A percentile compares a stretch with the other conserved stretches of the same genome.
Conservation (phyloP, 352 stramenopile species). For the Plasmopara muralis region DNA sequence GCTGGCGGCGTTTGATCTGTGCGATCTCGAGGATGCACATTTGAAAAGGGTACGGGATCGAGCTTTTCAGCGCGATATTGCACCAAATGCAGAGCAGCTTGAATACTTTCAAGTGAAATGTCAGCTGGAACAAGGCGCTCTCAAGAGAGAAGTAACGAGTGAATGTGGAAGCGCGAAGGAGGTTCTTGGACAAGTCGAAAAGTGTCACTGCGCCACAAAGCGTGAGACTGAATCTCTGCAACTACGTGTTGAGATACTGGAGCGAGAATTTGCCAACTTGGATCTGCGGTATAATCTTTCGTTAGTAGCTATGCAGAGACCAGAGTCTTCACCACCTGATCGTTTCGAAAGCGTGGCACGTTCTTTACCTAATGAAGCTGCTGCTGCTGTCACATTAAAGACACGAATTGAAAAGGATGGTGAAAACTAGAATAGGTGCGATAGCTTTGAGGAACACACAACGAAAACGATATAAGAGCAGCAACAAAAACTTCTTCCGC, state of each 20-base stretch:
- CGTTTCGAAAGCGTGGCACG: not conserved
- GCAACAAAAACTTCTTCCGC: no score
- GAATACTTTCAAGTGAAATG: conserved; percentile 9
- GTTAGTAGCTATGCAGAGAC: conserved; percentile 2
- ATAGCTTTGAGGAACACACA: no score
- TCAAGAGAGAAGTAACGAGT: conserved; percentile 3
- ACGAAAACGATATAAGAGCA: no score
- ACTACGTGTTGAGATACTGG: conserved; percentile 19
- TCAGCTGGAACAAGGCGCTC: conserved; percentile 8
- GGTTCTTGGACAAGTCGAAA: conserved; percentile 1
- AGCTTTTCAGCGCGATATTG: conserved; percentile 20
- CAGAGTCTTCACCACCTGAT: conserved; percentile 1
- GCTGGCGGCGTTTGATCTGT: conserved; percentile 26
- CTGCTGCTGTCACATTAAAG: no score
- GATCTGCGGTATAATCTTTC: conserved; percentile 8
- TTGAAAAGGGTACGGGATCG: conserved; percentile 18
- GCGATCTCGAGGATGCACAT: conserved; percentile 14
- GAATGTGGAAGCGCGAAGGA: not conserved
- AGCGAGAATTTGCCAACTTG: conserved; percentile 17
- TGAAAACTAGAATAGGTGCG: no score
- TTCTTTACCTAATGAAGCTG: not conserved
- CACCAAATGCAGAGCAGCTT: conserved; percentile 11
- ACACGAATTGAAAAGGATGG: no score
- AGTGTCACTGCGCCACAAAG: not conserved
- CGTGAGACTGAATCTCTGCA: conserved; percentile 7